Percentiles rank a stretch among this genome's conserved stretches.
phyloP scores from a whole-genome alignment of 1,139 yeast genomes.

The Protomyces lactucae-debilis region DNA sequence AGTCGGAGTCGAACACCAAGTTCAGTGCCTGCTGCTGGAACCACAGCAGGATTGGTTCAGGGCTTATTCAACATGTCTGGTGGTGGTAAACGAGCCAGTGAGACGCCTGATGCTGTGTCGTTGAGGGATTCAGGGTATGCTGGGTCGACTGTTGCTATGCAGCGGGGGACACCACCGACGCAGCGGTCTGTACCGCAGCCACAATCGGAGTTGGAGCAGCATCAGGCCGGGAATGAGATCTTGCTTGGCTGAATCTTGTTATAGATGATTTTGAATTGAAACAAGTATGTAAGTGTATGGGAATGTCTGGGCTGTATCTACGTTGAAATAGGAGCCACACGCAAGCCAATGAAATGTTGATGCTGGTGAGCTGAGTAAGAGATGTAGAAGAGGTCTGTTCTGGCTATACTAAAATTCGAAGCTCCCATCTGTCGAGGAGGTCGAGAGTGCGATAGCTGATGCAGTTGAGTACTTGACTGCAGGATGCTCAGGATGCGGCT shows the following conservation, averaged over 20 bases:
- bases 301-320: not conserved
- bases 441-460: constrained; percentile 26
- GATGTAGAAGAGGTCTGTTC: constrained; percentile 11
- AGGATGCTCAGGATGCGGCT: no score
- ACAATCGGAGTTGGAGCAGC: not conserved
- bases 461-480: not conserved
- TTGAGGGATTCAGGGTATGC: not conserved
- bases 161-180: not conserved
- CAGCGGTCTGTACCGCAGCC: not conserved
- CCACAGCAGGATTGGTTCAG: not conserved
- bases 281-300: no score
- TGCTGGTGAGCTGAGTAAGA: constrained; percentile 21
- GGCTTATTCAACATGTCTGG: not conserved
- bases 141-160: not conserved
- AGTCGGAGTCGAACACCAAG: not conserved
- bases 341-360: not conserved
- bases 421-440: constrained; percentile 16
- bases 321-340: not conserved
- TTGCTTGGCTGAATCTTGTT: not conserved
- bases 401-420: constrained; percentile 26
- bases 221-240: not conserved
- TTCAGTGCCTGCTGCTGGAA: not conserved
- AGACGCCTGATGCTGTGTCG: not conserved
- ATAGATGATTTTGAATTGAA: no score
- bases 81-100: not conserved